Base-by-base conservation (phyloP, 768 basidiomycete species). In the Gymnopilus dilepis region DNA sequence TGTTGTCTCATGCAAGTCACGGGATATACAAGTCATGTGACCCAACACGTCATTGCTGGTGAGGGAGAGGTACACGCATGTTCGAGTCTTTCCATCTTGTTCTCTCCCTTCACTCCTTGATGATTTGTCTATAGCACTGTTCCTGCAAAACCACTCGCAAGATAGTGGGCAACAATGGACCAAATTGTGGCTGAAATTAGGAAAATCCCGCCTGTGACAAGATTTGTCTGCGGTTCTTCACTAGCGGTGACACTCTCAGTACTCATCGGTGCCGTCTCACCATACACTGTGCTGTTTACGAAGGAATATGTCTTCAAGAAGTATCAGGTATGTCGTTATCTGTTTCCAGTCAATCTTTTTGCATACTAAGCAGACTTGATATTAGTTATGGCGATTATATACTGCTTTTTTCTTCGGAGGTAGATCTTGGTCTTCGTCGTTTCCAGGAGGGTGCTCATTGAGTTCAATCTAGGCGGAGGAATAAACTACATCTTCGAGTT, bases 121-220 rank as follows among this genome's bases (percentile, higher is more conserved):
- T 50, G 47, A 12, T 7, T 28, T n/a, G 13, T 9, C 26, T 26
- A 28, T 50, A 50, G 13, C 19, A 4, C 28, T 50, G n/a, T 12
- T n/a, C n/a, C 19, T 17, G 28, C 19, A 6, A 3, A 41, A 7
- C 15, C 40, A 13, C 19, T 41, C 19, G 5, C 4, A 47, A 50
- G 8, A 4, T 4, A 30, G 4, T n/a, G 31, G 28, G 4, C 2
- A 50, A 8, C 28, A 61, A 67, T 67, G 66, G 66, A 67, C 38
- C 66, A 78, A 17, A 69, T 87, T 37, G 22, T 82, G 2, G 78
- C 83, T 21, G 90, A 94, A 77, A 73, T 94, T 55, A 84, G 80
- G 67, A 94, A 92, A 77, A 91, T 95, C 1, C 93, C 94, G 0
- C 89, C 90, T 33, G 88, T 95, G 37, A 94, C 94, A 5, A 86